Percentiles rank a stretch among this genome's conserved stretches.
phyloP scores from a whole-genome alignment of 768 basidiomycete genomes.

The Leccinum uliginosum region DNA sequence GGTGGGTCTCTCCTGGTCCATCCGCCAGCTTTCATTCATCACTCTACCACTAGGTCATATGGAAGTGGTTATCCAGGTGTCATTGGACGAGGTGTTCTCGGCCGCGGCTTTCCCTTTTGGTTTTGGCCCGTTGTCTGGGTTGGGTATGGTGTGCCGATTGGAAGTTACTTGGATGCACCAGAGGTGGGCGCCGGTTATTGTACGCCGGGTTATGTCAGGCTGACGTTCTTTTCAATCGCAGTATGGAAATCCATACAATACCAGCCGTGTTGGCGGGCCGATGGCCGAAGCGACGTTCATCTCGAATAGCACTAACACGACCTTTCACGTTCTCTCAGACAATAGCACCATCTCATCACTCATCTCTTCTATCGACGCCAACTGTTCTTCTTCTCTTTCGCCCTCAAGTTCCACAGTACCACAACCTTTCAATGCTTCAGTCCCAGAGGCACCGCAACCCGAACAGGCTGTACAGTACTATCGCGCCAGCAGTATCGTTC shows the following conservation, averaged over 20 bases:
- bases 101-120: conserved; percentile 56
- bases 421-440: conserved; percentile 28
- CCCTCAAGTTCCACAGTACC: conserved; percentile 32
- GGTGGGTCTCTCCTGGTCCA: conserved; percentile 27
- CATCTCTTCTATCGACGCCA: conserved; percentile 37
- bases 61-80: conserved; percentile 63
- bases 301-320: conserved; percentile 36
- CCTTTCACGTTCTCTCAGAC: conserved; percentile 46
- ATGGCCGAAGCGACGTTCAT: conserved; percentile 36
- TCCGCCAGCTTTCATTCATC: neutral
- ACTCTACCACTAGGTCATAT: conserved; percentile 37
- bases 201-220: neutral
- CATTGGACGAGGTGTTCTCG: conserved; percentile 40
- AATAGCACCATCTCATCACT: conserved; percentile 44
- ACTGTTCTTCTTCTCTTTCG: conserved; percentile 40
- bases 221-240: conserved; percentile 23
- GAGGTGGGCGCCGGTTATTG: conserved; percentile 33
- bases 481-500: conserved; percentile 57
- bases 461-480: conserved; percentile 66
- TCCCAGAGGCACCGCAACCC: conserved; percentile 32
- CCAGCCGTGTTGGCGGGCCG: conserved; percentile 47
- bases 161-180: conserved; percentile 33
- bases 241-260: conserved; percentile 45
- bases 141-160: conserved; percentile 22
- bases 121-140: conserved; percentile 64